Conservation (phyloP, 2,329 filamentous ascomycete genomes). For the Rutstroemia sydowiana region DNA sequence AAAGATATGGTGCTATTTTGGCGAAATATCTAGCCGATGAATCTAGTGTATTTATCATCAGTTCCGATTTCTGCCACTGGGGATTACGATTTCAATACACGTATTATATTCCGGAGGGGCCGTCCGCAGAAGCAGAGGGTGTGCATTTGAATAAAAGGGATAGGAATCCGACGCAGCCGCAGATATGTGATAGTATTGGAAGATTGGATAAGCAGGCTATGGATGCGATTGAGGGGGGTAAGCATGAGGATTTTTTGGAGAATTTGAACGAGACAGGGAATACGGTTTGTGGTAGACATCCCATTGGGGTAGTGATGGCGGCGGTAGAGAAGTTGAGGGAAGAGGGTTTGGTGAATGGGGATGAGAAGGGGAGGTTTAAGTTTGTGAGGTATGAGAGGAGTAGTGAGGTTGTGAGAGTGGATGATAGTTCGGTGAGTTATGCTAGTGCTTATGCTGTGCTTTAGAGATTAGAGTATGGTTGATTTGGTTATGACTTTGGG, state of each 20-base stretch:
- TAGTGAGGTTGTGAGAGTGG: slow-evolving; percentile 57
- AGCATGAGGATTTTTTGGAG: slow-evolving; percentile 60
- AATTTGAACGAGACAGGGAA: slow-evolving; percentile 70
- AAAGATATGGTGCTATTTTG: slow-evolving; percentile 60
- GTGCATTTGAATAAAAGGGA: slow-evolving; percentile 27
- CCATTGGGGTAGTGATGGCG: slow-evolving; percentile 88
- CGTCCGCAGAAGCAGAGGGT: slow-evolving; percentile 29
- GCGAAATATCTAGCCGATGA: slow-evolving; percentile 71
- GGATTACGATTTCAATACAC: slow-evolving; percentile 77
- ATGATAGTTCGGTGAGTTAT: slow-evolving; percentile 89
- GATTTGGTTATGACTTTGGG: neutral
- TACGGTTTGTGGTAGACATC: slow-evolving; percentile 90
- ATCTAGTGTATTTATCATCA: slow-evolving; percentile 75
- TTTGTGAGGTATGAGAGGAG: slow-evolving; percentile 87
- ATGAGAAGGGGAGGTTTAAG: slow-evolving; percentile 41
- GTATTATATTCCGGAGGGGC: slow-evolving; percentile 59
- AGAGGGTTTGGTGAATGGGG: slow-evolving; percentile 18
- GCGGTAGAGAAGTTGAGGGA: slow-evolving; percentile 61
- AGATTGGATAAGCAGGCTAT: slow-evolving; percentile 76
- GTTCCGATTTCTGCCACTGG: slow-evolving; percentile 98
- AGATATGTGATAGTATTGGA: slow-evolving; percentile 80
- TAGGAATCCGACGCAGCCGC: slow-evolving; percentile 34
- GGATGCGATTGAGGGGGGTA: slow-evolving; percentile 72
- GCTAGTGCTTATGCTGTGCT: slow-evolving; percentile 82
- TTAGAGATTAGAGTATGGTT: slow-evolving; percentile 5